These are phyloP conservation scores for Sonneratia alba DNA, from an alignment of 345 rosid species.

Conservation along the genomic window DNA sequence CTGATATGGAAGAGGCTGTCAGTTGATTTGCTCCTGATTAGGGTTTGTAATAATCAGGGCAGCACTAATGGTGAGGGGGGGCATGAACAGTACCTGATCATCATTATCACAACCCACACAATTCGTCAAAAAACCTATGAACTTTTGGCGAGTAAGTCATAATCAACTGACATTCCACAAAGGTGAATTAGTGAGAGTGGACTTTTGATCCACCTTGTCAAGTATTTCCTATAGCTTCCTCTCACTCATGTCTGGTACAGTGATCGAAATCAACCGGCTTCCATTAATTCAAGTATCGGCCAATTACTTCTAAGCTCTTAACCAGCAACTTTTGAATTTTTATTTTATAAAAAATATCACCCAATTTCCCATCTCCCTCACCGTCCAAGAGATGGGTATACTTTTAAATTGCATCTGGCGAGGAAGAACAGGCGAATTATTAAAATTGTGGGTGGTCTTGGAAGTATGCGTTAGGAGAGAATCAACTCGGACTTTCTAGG, in stretches of 20 bases:
- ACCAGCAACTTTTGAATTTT: too few species aligned
- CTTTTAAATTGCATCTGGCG: not conserved
- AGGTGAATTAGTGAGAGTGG: constrained; percentile 17
- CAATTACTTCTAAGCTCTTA: too few species aligned
- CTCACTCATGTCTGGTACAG: too few species aligned
- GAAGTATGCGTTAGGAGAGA: constrained; percentile 17
- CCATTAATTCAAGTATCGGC: too few species aligned
- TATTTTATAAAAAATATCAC: too few species aligned
- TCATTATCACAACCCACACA: constrained; percentile 8
- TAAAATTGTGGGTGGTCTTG: constrained; percentile 12
- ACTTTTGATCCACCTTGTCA: not conserved
- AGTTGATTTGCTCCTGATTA: not conserved
- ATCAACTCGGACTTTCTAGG: constrained; percentile 25
- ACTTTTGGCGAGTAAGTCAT: constrained; percentile 28
- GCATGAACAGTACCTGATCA: not conserved
- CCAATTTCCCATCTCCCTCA: not conserved
- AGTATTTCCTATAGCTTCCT: not conserved
- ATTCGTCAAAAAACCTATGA: constrained; percentile 35
- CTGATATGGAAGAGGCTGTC: not conserved
- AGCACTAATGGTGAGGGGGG: not conserved
- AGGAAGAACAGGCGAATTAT: constrained; percentile 1
- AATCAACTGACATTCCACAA: constrained; percentile 20
- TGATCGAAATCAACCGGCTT: too few species aligned
- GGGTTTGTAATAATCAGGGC: not conserved
- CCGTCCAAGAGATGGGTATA: not conserved